Evolutionary conservation across 305 asterid genomes (phyloP).

Genomic region (Fraxinus sp.): DNA sequence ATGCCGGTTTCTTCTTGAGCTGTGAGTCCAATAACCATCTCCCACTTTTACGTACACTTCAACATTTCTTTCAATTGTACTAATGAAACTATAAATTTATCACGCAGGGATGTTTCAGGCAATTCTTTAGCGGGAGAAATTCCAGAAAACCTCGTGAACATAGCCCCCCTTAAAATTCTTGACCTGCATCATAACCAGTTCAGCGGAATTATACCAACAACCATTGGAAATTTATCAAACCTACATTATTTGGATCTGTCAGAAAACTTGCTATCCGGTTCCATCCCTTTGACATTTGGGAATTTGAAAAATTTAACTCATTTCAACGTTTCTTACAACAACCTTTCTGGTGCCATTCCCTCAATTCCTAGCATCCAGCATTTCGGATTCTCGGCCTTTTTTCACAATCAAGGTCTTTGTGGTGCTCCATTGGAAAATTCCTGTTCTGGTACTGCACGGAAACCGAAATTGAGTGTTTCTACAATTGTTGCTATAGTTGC

Average conservation of each 20-base stretch:
- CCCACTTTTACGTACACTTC: background rate
- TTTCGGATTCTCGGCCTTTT: slow-evolving; percentile 67
- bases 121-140: slow-evolving; percentile 59
- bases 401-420: slow-evolving; percentile 66
- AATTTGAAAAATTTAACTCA: slow-evolving; percentile 52
- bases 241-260: slow-evolving; percentile 66
- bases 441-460: slow-evolving; percentile 42
- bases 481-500: slow-evolving; percentile 83
- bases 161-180: slow-evolving; percentile 65
- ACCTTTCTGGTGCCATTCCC: slow-evolving; percentile 80
- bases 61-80: background rate
- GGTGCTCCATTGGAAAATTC: slow-evolving; percentile 59
- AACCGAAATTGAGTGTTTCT: slow-evolving; percentile 63
- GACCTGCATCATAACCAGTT: slow-evolving; percentile 70
- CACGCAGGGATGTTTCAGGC: slow-evolving; percentile 73
- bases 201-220: slow-evolving; percentile 59
- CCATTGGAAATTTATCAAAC: slow-evolving; percentile 63
- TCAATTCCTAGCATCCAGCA: slow-evolving; percentile 45
- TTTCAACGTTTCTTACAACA: slow-evolving; percentile 77
- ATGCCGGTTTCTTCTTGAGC: slow-evolving; percentile 79
- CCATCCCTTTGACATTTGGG: slow-evolving; percentile 56
- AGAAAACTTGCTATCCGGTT: slow-evolving; percentile 53
- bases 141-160: slow-evolving; percentile 54
- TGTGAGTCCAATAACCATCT: slow-evolving; percentile 51
- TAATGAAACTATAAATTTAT: slow-evolving; percentile 13